Conservation (phyloP, 1,284 basidiomycete species). For the Puccinia novopanici region DNA sequence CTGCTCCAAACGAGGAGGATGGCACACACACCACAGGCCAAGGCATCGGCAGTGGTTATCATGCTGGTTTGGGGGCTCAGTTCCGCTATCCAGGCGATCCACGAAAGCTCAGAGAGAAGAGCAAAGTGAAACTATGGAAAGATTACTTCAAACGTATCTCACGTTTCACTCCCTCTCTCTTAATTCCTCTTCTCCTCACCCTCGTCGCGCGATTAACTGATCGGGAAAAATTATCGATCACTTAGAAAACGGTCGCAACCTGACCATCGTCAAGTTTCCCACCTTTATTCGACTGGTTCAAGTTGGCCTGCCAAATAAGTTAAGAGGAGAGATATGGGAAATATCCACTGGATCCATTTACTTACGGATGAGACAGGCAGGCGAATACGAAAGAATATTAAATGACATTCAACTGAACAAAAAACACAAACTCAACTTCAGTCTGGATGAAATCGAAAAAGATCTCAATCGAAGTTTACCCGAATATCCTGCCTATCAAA, state of each 20-base stretch:
- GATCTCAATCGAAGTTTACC: constrained; percentile 75
- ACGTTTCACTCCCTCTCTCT: neutral
- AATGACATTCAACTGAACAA: constrained; percentile 67
- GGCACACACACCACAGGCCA: constrained; percentile 53
- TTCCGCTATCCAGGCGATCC: constrained; percentile 59
- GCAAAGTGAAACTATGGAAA: constrained; percentile 95
- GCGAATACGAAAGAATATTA: constrained; percentile 78
- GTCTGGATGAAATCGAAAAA: constrained; percentile 99
- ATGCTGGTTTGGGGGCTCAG: constrained; percentile 68
- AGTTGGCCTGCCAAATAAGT: constrained; percentile 90
- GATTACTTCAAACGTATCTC: constrained; percentile 74
- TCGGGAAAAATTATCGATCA: neutral
- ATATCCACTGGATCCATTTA: constrained; percentile 88
- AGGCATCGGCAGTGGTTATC: constrained; percentile 63
- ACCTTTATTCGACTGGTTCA: constrained; percentile 94
- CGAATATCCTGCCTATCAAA: constrained; percentile 91
- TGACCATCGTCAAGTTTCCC: constrained; percentile 91
- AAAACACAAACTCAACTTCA: constrained; percentile 75
- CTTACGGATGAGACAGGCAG: constrained; percentile 81
- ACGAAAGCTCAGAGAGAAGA: constrained; percentile 79
- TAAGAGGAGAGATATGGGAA: constrained; percentile 98
- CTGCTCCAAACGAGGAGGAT: constrained; percentile 59
- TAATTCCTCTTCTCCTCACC: neutral
- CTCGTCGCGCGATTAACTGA: constrained; percentile 1
- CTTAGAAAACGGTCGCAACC: constrained; percentile 78